These are phyloP conservation scores for Auxenochlorella pyrenoidosa DNA, from an alignment of 139 green algal species.

Conservation along the genomic window DNA sequence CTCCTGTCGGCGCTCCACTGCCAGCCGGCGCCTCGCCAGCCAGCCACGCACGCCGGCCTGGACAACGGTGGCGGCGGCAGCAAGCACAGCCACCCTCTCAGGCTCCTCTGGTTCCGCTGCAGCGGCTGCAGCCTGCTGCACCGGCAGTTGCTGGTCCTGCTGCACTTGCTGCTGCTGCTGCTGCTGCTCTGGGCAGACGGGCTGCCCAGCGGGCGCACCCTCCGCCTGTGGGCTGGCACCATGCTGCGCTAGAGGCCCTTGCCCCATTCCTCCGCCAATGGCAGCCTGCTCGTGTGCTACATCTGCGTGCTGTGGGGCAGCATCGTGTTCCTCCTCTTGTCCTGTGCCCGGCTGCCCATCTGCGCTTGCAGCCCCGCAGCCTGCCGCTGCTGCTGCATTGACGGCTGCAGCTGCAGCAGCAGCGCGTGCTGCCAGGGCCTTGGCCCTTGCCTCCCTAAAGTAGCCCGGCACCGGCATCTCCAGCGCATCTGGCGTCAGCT, in stretches of 20 bases:
- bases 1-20: conserved; percentile 68
- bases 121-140: neutral
- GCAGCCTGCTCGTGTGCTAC: neutral
- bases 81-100: conserved; percentile 5
- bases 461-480: conserved; percentile 87
- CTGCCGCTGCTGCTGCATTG: neutral
- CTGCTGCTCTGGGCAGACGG: conserved; percentile 44
- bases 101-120: neutral
- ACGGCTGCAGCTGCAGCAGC: neutral
- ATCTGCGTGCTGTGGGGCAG: neutral
- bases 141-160: neutral
- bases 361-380: neutral
- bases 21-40: conserved; percentile 65
- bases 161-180: neutral
- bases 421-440: conserved; percentile 39
- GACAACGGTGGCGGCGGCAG: conserved; percentile 78
- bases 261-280: too few species aligned
- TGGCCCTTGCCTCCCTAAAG: conserved; percentile 74
- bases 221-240: neutral
- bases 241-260: too few species aligned
- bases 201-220: neutral
- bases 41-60: conserved; percentile 75
- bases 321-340: neutral
- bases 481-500: conserved; percentile 82
- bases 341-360: too few species aligned